Base-by-base conservation (phyloP, 176 grass and related monocot genomes). In the Avena eriantha region DNA sequence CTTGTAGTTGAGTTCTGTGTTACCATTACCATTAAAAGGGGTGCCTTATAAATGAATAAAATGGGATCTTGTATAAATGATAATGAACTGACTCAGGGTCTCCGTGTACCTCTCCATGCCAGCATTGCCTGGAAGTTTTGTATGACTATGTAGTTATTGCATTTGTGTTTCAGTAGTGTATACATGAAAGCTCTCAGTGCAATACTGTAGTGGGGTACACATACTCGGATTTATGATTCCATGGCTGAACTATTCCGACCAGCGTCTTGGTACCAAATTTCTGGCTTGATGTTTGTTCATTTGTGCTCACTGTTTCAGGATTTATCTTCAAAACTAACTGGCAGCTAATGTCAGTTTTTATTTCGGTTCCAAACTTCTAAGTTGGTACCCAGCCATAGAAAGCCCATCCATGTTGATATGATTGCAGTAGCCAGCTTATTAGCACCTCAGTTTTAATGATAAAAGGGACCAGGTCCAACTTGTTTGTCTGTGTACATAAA, bases 341-440 rank as follows among this genome's bases (percentile, higher is more conserved):
- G 31, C 65, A 18, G 31, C 65, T 68, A 68, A 36, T 68, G 31
- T 36, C 65, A 35, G 6, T 68, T 68, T 36, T 16, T 2, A 17
- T 17, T 68, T 9, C 15, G 31, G 31, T 68, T 68, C 31, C 31
- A 68, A 18, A 68, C 31, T 68, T 68, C 31, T 7, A 35, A 68
- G 14, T 36, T 35, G 15, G 31, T 68, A 66, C 24, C 29, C 29
- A 29, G 29, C 29, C 26, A 15, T 66, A 66, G 4, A 33, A 66
- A 66, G 26, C 63, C 61, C 23, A 66, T 66, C 63, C 63, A 66
- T 66, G 63, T 66, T 66, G 63, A 66, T 17, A 66, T 33, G 63
- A 63, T 63, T 63, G 22, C 14, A 54, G 51, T 54, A 54, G 15
- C 51, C 51, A 54, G 51, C 15, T 54, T 54, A 15, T 17, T 54